These are phyloP conservation scores for Teratosphaeria gauchensis DNA, from an alignment of 2,329 filamentous ascomycete species.

Conservation along the genomic window DNA sequence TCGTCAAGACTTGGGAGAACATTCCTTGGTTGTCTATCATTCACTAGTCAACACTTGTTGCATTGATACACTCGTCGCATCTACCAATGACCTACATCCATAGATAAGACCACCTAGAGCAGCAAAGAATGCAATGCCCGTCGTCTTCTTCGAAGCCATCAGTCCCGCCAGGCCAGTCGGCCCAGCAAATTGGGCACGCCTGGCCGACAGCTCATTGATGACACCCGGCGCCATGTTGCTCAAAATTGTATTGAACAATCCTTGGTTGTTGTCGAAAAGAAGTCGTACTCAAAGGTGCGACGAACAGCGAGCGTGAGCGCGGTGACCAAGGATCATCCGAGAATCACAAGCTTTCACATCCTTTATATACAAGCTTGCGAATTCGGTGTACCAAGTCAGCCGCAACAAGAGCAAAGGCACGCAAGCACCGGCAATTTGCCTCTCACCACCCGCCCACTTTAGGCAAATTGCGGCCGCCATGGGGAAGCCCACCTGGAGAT, in stretches of 20 bases:
- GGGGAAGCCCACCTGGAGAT: no score
- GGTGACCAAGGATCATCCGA: background rate
- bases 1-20: constrained; percentile 17
- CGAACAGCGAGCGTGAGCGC: background rate
- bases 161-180: constrained; percentile 15
- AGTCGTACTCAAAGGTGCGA: background rate
- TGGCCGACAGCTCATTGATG: constrained; percentile 9
- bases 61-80: background rate
- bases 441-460: no score
- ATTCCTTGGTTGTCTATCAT: constrained; percentile 19
- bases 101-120: constrained; percentile 20
- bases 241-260: background rate
- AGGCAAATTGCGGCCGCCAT: no score
- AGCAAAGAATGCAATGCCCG: constrained; percentile 17
- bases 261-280: background rate
- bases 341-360: no score
- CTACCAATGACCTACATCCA: constrained; percentile 12
- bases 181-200: constrained; percentile 14
- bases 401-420: no score
- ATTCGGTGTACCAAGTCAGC: no score
- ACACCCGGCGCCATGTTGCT: background rate
- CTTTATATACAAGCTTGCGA: no score
- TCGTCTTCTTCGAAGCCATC: constrained; percentile 14
- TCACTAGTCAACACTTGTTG: background rate
- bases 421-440: no score